These are phyloP conservation scores for Didymosphaeria variabile DNA, from an alignment of 2,329 filamentous ascomycete species.

Conservation along the genomic window DNA sequence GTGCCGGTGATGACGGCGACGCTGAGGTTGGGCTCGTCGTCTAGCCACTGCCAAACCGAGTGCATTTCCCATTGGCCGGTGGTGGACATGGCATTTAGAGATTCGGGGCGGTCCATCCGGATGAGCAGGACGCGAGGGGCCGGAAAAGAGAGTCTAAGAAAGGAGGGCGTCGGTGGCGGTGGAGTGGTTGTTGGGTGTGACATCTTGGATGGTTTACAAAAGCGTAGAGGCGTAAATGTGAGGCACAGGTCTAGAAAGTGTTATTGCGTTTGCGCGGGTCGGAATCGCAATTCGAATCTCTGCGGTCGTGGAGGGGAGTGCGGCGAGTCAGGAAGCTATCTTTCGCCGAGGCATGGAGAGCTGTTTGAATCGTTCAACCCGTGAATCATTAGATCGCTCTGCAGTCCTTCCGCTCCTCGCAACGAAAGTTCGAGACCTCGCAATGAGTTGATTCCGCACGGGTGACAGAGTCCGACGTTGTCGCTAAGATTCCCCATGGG, in stretches of 20 bases:
- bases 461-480: slow-evolving; percentile 8
- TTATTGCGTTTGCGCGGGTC: not conserved
- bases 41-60: slow-evolving; percentile 59
- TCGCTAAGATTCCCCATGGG: slow-evolving; percentile 8
- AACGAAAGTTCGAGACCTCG: not conserved
- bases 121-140: slow-evolving; percentile 55
- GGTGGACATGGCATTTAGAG: slow-evolving; percentile 51
- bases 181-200: slow-evolving; percentile 17
- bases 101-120: slow-evolving; percentile 55
- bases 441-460: not conserved
- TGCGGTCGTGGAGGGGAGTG: not conserved
- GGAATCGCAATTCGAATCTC: not conserved
- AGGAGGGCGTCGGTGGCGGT: slow-evolving; percentile 28
- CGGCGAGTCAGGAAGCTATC: slow-evolving; percentile 9
- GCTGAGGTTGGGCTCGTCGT: slow-evolving; percentile 54
- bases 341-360: slow-evolving; percentile 2
- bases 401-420: not conserved
- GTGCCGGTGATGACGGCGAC: slow-evolving; percentile 56
- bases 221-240: not conserved
- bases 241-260: not conserved
- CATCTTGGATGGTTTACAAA: not conserved
- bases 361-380: slow-evolving; percentile 1
- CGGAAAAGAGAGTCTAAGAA: slow-evolving; percentile 52
- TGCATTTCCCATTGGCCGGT: slow-evolving; percentile 56
- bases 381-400: slow-evolving; percentile 3